These are phyloP conservation scores for Yarrowia osloensis DNA, from an alignment of 805 yeast species.

Conservation along the genomic window DNA sequence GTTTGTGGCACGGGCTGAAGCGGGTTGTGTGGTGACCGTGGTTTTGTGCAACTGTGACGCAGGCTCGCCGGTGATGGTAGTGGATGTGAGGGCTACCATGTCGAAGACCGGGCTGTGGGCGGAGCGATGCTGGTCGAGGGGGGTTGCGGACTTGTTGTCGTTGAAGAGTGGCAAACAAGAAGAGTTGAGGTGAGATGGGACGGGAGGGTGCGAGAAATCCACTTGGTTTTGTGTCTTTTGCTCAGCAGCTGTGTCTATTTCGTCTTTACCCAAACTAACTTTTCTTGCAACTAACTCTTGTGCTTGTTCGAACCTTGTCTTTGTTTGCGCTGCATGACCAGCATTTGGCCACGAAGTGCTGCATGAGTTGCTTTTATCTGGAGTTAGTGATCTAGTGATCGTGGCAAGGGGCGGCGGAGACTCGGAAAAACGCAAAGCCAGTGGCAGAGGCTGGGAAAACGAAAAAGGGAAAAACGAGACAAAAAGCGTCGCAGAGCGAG, in stretches of 20 bases:
- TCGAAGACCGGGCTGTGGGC: neutral
- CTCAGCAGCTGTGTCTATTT: constrained; percentile 17
- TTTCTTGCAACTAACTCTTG: neutral
- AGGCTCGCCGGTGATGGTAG: constrained; percentile 12
- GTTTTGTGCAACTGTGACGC: constrained; percentile 1
- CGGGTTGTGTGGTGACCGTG: neutral
- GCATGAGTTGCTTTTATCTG: constrained; percentile 30
- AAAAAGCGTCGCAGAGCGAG: neutral
- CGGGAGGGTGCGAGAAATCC: neutral
- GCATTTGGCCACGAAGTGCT: neutral
- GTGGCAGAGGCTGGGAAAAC: neutral
- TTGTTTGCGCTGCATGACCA: constrained; percentile 24
- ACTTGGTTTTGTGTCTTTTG: constrained; percentile 26
- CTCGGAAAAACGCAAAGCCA: constrained; percentile 8
- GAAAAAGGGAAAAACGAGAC: neutral
- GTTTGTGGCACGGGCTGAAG: neutral
- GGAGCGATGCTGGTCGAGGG: neutral
- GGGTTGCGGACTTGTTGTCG: neutral
- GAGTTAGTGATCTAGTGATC: constrained; percentile 28
- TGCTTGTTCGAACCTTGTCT: constrained; percentile 19
- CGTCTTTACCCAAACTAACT: constrained; percentile 17
- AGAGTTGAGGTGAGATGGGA: neutral
- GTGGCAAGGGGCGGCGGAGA: constrained; percentile 23
- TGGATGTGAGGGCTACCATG: constrained; percentile 15
- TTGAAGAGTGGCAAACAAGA: neutral